Percentiles rank a stretch among this genome's conserved stretches.
These are phyloP conservation scores for Elongisporangium prolatum DNA, from an alignment of 352 stramenopile genomes.

Conservation along the genomic window DNA sequence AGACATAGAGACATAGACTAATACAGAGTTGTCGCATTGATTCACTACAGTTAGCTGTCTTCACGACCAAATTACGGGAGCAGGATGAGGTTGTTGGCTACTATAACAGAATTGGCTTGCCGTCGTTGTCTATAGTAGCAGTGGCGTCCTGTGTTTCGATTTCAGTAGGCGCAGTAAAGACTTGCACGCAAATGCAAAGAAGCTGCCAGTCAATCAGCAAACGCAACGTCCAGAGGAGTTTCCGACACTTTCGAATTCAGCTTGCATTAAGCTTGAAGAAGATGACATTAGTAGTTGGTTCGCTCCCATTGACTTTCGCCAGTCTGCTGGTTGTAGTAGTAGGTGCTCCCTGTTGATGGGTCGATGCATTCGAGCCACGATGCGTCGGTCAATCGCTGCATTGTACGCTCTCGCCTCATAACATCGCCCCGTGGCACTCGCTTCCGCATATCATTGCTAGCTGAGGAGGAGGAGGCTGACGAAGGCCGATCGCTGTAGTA, in stretches of 20 bases:
- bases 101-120: too few species aligned
- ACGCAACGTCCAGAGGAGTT: too few species aligned
- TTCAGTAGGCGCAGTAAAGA: too few species aligned
- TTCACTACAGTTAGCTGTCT: not conserved
- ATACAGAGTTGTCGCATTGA: not conserved
- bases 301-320: constrained; percentile 67
- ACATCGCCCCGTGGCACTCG: not conserved
- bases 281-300: too few species aligned
- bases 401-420: not conserved
- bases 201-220: too few species aligned
- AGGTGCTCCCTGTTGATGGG: constrained; percentile 35
- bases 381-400: constrained; percentile 6
- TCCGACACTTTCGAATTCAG: too few species aligned
- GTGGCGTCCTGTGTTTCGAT: too few species aligned
- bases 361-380: constrained; percentile 66
- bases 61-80: too few species aligned
- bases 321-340: constrained; percentile 75
- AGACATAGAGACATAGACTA: constrained; percentile 4
- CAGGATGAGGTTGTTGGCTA: too few species aligned
- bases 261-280: too few species aligned
- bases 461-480: constrained; percentile 9
- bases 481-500: constrained; percentile 29
- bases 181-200: too few species aligned
- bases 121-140: too few species aligned
- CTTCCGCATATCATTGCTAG: not conserved